Percentiles rank a stretch among this genome's conserved stretches.
phyloP scores from a whole-genome alignment of 208 protist genomes.

The Leishmania tarentolae region DNA sequence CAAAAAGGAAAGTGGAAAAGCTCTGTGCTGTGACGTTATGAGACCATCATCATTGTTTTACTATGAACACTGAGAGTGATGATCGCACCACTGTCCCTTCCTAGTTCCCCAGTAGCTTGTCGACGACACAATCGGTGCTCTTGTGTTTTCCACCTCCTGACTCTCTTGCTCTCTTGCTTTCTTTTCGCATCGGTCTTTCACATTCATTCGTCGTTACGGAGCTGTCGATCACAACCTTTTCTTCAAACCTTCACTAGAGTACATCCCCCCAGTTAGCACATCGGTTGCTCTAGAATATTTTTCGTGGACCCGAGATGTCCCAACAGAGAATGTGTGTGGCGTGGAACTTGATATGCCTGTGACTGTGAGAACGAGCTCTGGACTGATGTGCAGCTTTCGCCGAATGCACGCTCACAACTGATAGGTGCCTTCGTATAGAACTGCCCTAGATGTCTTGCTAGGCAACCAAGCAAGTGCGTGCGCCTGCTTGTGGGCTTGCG shows the following conservation, averaged over 20 bases:
- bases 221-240: not conserved
- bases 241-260: not conserved
- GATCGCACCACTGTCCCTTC: too few species aligned
- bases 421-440: conserved; percentile 46
- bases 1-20: not conserved
- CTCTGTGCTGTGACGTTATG: not conserved
- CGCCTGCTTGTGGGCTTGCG: not conserved
- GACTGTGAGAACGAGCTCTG: not conserved
- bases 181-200: not conserved
- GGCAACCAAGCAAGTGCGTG: not conserved
- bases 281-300: too few species aligned
- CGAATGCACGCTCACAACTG: conserved; percentile 23
- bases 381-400: conserved; percentile 31
- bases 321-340: not conserved
- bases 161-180: not conserved
- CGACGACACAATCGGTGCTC: not conserved
- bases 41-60: not conserved
- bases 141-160: not conserved
- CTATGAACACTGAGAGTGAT: not conserved
- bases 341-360: not conserved
- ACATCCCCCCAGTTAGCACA: not conserved
- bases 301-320: not conserved
- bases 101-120: not conserved
- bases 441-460: conserved; percentile 26
- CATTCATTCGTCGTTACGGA: not conserved